These are phyloP conservation scores for Neurospora africana DNA, from an alignment of 495 filamentous ascomycete genomes.

Conservation along the genomic window DNA sequence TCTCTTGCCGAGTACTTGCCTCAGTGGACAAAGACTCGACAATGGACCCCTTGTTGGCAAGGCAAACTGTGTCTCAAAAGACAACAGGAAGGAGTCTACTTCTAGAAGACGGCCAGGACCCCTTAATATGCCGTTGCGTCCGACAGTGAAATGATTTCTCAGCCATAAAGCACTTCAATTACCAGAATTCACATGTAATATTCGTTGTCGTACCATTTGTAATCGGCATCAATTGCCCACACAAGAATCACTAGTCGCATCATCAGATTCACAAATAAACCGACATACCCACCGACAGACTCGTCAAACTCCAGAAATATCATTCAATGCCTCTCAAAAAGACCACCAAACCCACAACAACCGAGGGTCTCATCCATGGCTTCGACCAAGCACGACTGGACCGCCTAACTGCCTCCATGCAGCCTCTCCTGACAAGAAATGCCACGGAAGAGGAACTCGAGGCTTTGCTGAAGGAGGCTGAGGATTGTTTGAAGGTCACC, in stretches of 20 bases:
- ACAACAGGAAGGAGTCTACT: not conserved
- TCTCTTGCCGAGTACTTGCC: not conserved
- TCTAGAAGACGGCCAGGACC: not conserved
- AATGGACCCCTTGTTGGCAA: not conserved
- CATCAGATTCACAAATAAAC: not conserved
- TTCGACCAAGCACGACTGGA: constrained; percentile 1
- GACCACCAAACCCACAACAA: not conserved
- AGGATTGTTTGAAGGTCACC: not conserved
- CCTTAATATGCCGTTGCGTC: not conserved
- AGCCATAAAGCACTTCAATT: not conserved
- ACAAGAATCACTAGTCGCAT: not conserved
- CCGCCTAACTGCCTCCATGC: constrained; percentile 1
- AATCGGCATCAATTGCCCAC: not conserved
- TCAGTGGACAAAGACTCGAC: not conserved
- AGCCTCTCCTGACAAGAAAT: constrained; percentile 2
- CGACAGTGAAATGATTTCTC: not conserved
- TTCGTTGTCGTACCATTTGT: not conserved
- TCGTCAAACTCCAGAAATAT: not conserved
- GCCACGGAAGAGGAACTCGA: constrained; percentile 2
- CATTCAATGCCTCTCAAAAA: not conserved
- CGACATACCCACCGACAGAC: not conserved
- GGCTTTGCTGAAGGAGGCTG: not conserved
- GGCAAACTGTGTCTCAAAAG: not conserved
- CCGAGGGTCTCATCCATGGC: not conserved
- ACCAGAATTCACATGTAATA: not conserved